Conservation (phyloP, 176 grass and related monocot species). For the Raddia guianensis region DNA sequence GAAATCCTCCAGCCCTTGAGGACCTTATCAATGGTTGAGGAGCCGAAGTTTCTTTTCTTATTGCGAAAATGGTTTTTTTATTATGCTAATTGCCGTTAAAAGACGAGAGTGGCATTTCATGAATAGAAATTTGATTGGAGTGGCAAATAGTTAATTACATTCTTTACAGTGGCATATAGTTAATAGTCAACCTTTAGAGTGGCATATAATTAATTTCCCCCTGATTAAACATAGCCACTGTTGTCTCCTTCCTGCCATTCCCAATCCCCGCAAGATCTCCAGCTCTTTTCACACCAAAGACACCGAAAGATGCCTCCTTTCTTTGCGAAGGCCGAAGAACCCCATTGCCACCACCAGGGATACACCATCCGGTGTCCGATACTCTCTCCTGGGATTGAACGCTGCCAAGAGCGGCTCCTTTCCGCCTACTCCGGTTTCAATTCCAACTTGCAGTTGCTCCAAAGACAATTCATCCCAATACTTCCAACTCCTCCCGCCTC, state of each 20-base stretch:
- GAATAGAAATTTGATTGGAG: no score
- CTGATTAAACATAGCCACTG: slow-evolving; percentile 31
- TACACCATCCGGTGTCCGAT: background rate
- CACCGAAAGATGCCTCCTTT: slow-evolving; percentile 12
- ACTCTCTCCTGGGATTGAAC: slow-evolving; percentile 48
- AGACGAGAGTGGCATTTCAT: no score
- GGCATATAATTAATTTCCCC: background rate
- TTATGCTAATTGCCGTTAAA: no score
- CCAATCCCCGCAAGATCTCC: slow-evolving; percentile 14
- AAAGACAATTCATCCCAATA: slow-evolving; percentile 44
- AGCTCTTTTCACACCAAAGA: slow-evolving; percentile 42
- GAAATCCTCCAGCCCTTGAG: no score
- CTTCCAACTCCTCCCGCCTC: slow-evolving; percentile 9
- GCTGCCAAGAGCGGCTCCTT: background rate
- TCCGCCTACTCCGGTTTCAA: background rate
- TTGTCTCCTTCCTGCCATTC: background rate
- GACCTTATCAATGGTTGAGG: no score
- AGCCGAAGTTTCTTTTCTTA: no score
- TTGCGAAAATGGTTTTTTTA: no score
- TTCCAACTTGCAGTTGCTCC: slow-evolving; percentile 14
- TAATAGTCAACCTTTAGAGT: no score
- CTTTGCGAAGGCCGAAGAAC: background rate
- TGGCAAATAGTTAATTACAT: no score
- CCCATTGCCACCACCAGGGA: slow-evolving; percentile 36
- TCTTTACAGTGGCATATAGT: no score